Conservation (phyloP, 1,284 basidiomycete species). For the Filobasidium uniguttulatum region DNA sequence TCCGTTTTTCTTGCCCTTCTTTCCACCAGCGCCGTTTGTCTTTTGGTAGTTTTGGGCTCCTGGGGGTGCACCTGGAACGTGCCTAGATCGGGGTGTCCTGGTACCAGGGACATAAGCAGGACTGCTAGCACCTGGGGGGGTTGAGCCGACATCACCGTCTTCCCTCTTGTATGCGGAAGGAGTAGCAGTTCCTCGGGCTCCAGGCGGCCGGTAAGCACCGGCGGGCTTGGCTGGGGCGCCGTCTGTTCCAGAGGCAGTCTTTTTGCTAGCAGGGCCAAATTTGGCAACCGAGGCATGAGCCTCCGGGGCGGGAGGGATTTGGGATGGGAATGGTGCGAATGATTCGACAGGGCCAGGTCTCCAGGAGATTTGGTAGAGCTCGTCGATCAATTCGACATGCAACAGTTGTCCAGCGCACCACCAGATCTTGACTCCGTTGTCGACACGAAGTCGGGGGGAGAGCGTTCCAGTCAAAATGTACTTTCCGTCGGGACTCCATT, state of each 20-base stretch:
- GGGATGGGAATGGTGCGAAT: conserved; percentile 55
- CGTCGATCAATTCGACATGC: conserved; percentile 69
- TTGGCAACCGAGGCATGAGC: conserved; percentile 49
- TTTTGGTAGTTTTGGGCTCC: conserved; percentile 17
- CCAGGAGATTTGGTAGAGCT: conserved; percentile 77
- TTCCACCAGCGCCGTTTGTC: conserved; percentile 37
- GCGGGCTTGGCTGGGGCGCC: conserved; percentile 55
- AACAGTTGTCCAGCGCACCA: conserved; percentile 78
- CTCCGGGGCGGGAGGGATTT: conserved; percentile 60
- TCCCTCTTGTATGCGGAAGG: conserved; percentile 76
- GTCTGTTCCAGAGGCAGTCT: conserved; percentile 42
- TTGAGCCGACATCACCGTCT: conserved; percentile 50
- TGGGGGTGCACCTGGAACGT: conserved; percentile 55
- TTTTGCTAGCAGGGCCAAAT: conserved; percentile 30
- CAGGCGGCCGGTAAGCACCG: conserved; percentile 79
- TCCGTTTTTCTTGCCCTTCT: conserved; percentile 38
- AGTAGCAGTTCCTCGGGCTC: conserved; percentile 72
- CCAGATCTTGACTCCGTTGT: conserved; percentile 94
- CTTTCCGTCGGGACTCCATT: conserved; percentile 89
- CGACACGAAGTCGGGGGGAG: conserved; percentile 83
- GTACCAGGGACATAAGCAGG: conserved; percentile 33
- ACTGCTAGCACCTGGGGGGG: conserved; percentile 19
- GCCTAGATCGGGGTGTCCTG: conserved; percentile 48
- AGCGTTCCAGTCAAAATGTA: conserved; percentile 88
- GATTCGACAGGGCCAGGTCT: conserved; percentile 55